Base-by-base conservation (phyloP, 1,284 basidiomycete genomes). In the Trichosporon sp. region DNA sequence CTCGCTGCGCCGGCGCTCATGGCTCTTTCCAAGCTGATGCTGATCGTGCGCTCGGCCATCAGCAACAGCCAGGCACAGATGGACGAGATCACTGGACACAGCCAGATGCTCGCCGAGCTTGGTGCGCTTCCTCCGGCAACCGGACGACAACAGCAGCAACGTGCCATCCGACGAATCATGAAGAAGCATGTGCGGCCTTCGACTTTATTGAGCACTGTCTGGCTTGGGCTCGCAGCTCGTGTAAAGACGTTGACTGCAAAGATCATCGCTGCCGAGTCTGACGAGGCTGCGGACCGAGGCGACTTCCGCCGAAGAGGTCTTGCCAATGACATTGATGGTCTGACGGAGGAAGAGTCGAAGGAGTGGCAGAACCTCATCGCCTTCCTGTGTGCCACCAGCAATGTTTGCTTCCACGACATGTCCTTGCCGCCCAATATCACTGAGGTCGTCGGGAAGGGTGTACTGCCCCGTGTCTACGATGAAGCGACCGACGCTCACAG, bases 331-430 rank as follows among this genome's bases (percentile, higher is more conserved):
- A 75, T 77, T 31, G 75, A 74, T 4, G 76, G 74, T 6, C 64
- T 78, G 23, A 60, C 59, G n/a, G 70, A 74, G 87, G 90, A 92
- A 19, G 85, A 88, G 66, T 86, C 87, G 46, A 85, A 84, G 64
- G 76, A 92, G 70, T 96, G 93, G 93, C 89, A 92, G 73, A 93
- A 95, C 76, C 82, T 92, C 23, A 89, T 90, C 0, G 82, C 92
- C 29, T 91, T 91, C 77, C 80, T 95, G 46, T 87, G 90, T 16
- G 86, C 90, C 1, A 85, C 90, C 27, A 88, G 89, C 37, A 87
- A 88, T 2, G 83, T 87, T 5, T 91, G 88, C 67, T 78, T 86
- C 13, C 65, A 66, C 65, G 74, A 74, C 32, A 57, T 32, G 1
- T 49, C 59, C 2, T 54, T 66, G 1, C 72, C 68, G 1, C 68